A percentile compares a stretch with the other conserved stretches of the same genome.
Conservation (phyloP, 73 alveolate species). For the Uronychia setigera region DNA sequence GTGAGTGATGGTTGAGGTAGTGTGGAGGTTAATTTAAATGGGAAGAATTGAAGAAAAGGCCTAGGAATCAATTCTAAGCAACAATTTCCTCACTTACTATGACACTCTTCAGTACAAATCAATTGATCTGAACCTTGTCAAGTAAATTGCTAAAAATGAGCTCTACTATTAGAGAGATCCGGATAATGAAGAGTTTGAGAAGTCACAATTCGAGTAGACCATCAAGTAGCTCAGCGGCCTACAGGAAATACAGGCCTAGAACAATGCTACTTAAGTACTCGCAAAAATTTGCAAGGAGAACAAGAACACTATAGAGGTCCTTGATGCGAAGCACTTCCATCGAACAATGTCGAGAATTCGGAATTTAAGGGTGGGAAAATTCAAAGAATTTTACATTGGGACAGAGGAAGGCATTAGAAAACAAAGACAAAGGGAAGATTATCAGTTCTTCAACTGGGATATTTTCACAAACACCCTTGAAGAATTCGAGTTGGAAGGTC, state of each 20-base stretch:
- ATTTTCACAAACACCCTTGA: background rate
- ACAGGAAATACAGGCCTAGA: background rate
- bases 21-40: too few relatives aligned
- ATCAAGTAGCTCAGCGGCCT: background rate
- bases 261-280: background rate
- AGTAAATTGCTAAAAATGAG: background rate
- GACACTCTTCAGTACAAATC: background rate
- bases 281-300: background rate
- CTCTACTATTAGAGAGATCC: background rate
- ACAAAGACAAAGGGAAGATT: background rate
- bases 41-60: too few relatives aligned
- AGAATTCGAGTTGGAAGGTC: background rate
- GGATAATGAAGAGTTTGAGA: background rate
- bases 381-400: background rate
- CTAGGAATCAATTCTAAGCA: too few relatives aligned
- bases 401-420: background rate
- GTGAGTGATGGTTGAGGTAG: too few relatives aligned
- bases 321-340: background rate
- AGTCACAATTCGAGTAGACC: background rate
- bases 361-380: background rate
- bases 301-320: background rate
- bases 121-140: background rate
- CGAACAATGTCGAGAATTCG: background rate
- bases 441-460: background rate
- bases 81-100: background rate